phyloP scores from a whole-genome alignment of 2,329 filamentous ascomycete species.

The Calonectria honghensis region DNA sequence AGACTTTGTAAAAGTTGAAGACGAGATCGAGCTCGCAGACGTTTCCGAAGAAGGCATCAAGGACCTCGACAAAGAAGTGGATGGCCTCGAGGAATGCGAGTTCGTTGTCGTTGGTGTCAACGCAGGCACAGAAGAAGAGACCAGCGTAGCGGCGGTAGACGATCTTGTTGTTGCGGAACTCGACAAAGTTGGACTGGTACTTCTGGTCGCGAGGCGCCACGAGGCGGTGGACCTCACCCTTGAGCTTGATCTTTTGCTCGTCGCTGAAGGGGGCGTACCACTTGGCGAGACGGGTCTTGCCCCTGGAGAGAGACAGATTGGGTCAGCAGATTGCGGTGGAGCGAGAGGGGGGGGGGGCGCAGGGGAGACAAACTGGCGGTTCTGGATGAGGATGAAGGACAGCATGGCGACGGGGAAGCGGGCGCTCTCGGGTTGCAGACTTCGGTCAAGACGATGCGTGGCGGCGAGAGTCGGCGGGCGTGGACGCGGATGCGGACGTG shows the following conservation, averaged over 20 bases:
- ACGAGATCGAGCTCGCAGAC: slow-evolving; percentile 97
- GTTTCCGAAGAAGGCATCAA: slow-evolving; percentile 99
- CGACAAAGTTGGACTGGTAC: slow-evolving; percentile 99
- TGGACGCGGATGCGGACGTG: slow-evolving; percentile 29
- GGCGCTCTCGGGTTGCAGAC: not conserved
- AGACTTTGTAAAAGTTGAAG: slow-evolving; percentile 91
- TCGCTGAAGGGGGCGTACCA: slow-evolving; percentile 99
- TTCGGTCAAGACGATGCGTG: slow-evolving; percentile 9
- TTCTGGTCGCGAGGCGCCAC: slow-evolving; percentile 99
- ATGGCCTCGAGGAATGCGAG: slow-evolving; percentile 97
- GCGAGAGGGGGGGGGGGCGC: not conserved
- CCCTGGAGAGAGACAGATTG: slow-evolving; percentile 72
- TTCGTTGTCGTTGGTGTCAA: slow-evolving; percentile 99
- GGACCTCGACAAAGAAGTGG: slow-evolving; percentile 99
- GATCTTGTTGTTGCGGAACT: slow-evolving; percentile 95
- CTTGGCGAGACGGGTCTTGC: slow-evolving; percentile 98
- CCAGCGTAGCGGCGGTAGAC: slow-evolving; percentile 98
- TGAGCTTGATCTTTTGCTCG: slow-evolving; percentile 99
- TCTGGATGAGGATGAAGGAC: slow-evolving; percentile 93
- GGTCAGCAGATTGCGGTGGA: not conserved
- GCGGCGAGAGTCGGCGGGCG: slow-evolving; percentile 17
- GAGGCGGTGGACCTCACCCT: slow-evolving; percentile 98
- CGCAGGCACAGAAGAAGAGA: slow-evolving; percentile 99
- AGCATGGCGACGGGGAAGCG: slow-evolving; percentile 69
- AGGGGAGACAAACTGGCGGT: slow-evolving; percentile 80